phyloP scores from a whole-genome alignment of 164 flowering plant genomes.

The Vitis rotundifolia region DNA sequence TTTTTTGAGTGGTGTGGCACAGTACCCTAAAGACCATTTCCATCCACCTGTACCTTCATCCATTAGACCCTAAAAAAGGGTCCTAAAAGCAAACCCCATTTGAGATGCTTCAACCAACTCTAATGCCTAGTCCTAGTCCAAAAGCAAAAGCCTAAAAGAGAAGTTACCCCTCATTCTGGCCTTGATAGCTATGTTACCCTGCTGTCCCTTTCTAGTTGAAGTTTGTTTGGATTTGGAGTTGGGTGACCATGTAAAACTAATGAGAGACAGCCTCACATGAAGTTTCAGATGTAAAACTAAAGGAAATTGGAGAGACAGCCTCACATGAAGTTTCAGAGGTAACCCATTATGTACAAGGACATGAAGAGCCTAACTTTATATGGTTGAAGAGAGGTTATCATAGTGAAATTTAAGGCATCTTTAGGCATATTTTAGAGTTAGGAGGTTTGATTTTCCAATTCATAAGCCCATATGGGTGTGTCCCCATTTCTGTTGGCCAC shows the following conservation, averaged over 20 bases:
- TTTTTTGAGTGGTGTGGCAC: no score
- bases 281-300: neutral
- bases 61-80: no score
- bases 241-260: neutral
- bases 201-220: conserved; percentile 3
- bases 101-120: neutral
- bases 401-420: neutral
- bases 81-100: neutral
- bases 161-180: neutral
- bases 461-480: conserved; percentile 11
- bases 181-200: conserved; percentile 4
- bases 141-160: neutral
- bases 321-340: conserved; percentile 14
- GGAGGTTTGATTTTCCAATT: neutral
- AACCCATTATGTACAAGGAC: conserved; percentile 4
- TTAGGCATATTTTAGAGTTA: conserved; percentile 1
- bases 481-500: conserved; percentile 11
- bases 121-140: neutral
- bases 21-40: no score
- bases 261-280: conserved; percentile 19
- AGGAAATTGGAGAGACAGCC: conserved; percentile 8
- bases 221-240: neutral
- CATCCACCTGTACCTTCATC: no score
- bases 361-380: neutral
- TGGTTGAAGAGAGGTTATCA: conserved; percentile 6